Base-by-base conservation (phyloP, 192 early-diverging fungal genomes). In the Funneliformis geosporum region DNA sequence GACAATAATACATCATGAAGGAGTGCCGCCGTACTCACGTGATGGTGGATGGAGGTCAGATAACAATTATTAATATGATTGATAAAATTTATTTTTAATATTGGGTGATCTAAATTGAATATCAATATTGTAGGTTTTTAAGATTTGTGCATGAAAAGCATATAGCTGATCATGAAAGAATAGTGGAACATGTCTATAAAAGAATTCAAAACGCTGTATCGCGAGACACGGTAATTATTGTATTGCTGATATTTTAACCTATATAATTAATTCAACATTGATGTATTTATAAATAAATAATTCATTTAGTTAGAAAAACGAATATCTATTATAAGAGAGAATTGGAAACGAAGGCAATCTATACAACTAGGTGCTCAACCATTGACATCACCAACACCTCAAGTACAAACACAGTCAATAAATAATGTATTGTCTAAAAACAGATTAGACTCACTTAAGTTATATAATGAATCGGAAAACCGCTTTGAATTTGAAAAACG, bases 31-130 rank as follows among this genome's bases (percentile, higher is more conserved):
- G n/a, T 21, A 44, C 8, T 10, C n/a, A 14, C 70, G 27, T 44
- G 23, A 47, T 47, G 70, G 70, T 50, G 70, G 70, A 23, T 72
- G 70, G 70, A 44, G 70, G 70, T 72, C 16, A 72, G 27, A 4
- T 28, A 27, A 27, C 23, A 25, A 8, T 14, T 1, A 50, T 50
- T 16, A 16, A 47, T 5, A 16, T 14, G 0, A n/a, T 68, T 38
- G 38, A 16, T 69, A 21, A 40, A 40, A 23, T 21, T 65, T 16
- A 11, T 65, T 33, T 27, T 65, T 25, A 12, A 16, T 65, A 12
- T 65, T 28, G 28, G 27, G 21, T 28, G 21, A 8, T 28, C 28
- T 28, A 25, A 25, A 16, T 65, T 65, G 27, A 25, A 39, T 42
- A n/a, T 5, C 23, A 40, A 33, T 44, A 42, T 44, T 42, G 7